Conservation (phyloP, 176 grass and related monocot genomes). For the Musa beccarii region DNA sequence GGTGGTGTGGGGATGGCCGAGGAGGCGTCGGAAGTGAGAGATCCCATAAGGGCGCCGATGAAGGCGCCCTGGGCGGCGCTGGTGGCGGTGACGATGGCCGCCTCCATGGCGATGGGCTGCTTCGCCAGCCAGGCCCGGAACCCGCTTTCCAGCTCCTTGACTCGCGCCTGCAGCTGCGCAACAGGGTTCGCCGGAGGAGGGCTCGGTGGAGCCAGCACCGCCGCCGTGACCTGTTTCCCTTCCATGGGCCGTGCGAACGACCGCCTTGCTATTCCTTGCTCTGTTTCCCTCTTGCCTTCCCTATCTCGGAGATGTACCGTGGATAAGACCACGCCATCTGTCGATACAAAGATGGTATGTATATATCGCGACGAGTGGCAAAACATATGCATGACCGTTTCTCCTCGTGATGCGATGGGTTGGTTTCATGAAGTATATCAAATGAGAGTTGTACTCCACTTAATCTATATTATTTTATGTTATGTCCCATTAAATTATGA, state of each 20-base stretch:
- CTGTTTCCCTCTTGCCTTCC: background rate
- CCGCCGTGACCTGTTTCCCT: conserved; percentile 1
- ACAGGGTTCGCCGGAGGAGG: conserved; percentile 14
- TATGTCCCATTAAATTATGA: no score
- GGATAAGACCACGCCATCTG: background rate
- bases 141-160: conserved; percentile 37
- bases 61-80: conserved; percentile 57
- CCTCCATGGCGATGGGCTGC: conserved; percentile 67
- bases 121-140: conserved; percentile 58
- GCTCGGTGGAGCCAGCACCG: background rate
- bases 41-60: conserved; percentile 46
- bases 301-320: background rate
- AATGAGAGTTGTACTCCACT: no score
- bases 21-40: conserved; percentile 28
- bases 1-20: conserved; percentile 36
- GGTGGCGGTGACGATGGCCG: conserved; percentile 40
- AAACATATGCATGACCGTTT: no score
- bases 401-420: no score
- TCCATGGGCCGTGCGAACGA: conserved; percentile 6
- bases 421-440: no score
- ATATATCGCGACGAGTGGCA: background rate
- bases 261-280: no score
- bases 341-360: background rate
- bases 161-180: conserved; percentile 27
- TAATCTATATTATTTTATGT: no score